A percentile compares a stretch with the other conserved stretches of the same genome.
phyloP scores from a whole-genome alignment of 305 asterid genomes.

The Fraxinus nigra region DNA sequence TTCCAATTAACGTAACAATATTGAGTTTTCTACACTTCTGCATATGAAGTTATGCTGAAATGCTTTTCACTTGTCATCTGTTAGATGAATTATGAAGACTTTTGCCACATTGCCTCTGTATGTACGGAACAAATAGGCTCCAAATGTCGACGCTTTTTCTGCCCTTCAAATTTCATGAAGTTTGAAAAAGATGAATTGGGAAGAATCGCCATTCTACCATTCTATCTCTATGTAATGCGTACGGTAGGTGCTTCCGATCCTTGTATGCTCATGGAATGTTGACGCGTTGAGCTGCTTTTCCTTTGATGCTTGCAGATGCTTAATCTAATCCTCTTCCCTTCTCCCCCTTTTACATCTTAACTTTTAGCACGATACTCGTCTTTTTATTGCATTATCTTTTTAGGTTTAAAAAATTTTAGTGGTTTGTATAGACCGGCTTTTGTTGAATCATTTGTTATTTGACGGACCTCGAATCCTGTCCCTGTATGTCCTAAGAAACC shows the following conservation, averaged over 20 bases:
- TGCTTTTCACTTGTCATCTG: slow-evolving; percentile 26
- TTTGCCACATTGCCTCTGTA: slow-evolving; percentile 98
- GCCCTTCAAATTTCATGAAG: slow-evolving; percentile 99
- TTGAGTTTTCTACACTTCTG: slow-evolving; percentile 20
- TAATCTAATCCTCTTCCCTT: not conserved
- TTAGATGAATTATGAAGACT: slow-evolving; percentile 99
- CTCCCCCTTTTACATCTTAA: not conserved
- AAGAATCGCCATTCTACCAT: slow-evolving; percentile 85
- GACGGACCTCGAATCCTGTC: not conserved
- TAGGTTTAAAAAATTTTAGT: not conserved
- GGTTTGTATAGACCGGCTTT: not conserved
- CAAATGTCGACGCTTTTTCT: slow-evolving; percentile 92
- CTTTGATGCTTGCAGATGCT: not conserved
- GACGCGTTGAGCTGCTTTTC: not conserved
- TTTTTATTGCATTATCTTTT: slow-evolving; percentile 5
- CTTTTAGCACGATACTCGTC: not conserved
- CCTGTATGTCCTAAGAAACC: not conserved
- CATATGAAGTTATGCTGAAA: slow-evolving; percentile 33
- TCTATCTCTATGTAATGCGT: slow-evolving; percentile 99
- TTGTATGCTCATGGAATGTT: not conserved
- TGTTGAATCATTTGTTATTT: not conserved
- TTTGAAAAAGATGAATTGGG: slow-evolving; percentile 98
- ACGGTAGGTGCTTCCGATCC: slow-evolving; percentile 53
- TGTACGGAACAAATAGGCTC: slow-evolving; percentile 98
- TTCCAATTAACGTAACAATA: not conserved